These are phyloP conservation scores for Fusarium pseudograminearum DNA, from an alignment of 2,329 filamentous ascomycete genomes.

Conservation along the genomic window DNA sequence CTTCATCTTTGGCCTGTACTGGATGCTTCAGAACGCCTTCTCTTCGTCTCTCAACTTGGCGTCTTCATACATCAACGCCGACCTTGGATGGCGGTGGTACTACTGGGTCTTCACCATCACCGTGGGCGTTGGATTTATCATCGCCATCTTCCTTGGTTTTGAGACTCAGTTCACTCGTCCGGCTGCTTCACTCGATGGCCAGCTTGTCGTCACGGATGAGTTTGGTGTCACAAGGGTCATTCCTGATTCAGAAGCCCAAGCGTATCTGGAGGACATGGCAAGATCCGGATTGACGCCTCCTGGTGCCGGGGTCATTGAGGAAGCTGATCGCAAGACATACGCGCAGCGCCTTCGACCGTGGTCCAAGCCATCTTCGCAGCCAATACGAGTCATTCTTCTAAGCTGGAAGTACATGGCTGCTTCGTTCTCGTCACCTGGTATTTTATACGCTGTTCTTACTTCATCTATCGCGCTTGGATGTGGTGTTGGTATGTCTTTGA, in stretches of 20 bases:
- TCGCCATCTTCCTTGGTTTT: conserved; percentile 12
- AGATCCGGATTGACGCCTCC: conserved; percentile 9
- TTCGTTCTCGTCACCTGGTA: conserved; percentile 1
- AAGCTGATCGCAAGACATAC: conserved; percentile 8
- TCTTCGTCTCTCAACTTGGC: conserved; percentile 12
- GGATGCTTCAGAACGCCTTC: conserved; percentile 15
- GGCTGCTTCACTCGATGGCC: conserved; percentile 17
- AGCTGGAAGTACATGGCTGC: conserved; percentile 26
- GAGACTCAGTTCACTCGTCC: conserved; percentile 19
- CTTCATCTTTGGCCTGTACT: conserved; percentile 20
- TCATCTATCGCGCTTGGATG: conserved; percentile 16
- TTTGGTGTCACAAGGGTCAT: conserved; percentile 17
- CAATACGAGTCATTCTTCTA: conserved; percentile 3
- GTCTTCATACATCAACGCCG: conserved; percentile 19
- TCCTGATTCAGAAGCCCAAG: conserved; percentile 17
- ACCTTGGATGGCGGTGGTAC: conserved; percentile 23
- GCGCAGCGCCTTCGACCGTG: conserved; percentile 12
- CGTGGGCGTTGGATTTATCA: conserved; percentile 2
- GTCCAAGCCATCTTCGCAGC: conserved; percentile 10
- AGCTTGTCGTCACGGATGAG: conserved; percentile 21
- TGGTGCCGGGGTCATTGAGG: background rate
- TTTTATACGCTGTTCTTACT: conserved; percentile 13
- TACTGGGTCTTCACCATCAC: conserved; percentile 24
- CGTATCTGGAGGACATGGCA: conserved; percentile 14
- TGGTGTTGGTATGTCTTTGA: conserved; percentile 14